Base-by-base conservation (phyloP, 352 stramenopile species). In the Globisporangium echinulatum region DNA sequence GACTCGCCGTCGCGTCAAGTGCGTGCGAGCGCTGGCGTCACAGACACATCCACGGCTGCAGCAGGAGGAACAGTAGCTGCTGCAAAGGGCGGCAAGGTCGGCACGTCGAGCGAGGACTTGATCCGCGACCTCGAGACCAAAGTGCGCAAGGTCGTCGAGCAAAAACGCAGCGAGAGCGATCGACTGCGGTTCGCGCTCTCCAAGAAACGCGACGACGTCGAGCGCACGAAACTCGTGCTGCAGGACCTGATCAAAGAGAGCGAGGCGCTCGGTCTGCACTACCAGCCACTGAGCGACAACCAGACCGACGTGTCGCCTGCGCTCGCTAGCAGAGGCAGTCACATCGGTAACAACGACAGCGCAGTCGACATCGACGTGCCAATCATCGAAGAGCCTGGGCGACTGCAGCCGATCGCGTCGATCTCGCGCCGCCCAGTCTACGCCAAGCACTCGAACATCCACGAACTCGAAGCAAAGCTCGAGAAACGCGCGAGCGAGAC, bases 381-480 rank as follows among this genome's bases (percentile, higher is more conserved):
- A 33, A 72, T 82, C 5, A 46, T 75, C 38, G 72, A 88, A 11
- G 74, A 90, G 49, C 61, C 67, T 1, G 75, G 77, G 3, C 79
- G 81, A 0, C 58, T 92, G 25, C 71, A 94, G 62, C 75, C 82
- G 14, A 90, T 94, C 36, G 66, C 69, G 4, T 88, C 83, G 11
- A 86, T 92, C 49, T 92, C 82, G 13, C 71, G 85, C 13, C 77
- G 85, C 3, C 85, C 82, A 0, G 69, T 94, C 59, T 92, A 94
- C 66, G 83, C 85, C 9, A 94, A 94, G 60, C 79, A 88, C 64
- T 88, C 81, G 13, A 92, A 92, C 37, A 94, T 92, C 55, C 76
- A 74, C 50, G 76, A 92, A 17, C 62, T 92, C 10, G 81, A 92
- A 43, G 58, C 59, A 13, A 80, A 83, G 36, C 64, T 94, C n/a